Evolutionary conservation across 2,329 filamentous ascomycete genomes (phyloP).

Genomic region (Aspergillus unguis): DNA sequence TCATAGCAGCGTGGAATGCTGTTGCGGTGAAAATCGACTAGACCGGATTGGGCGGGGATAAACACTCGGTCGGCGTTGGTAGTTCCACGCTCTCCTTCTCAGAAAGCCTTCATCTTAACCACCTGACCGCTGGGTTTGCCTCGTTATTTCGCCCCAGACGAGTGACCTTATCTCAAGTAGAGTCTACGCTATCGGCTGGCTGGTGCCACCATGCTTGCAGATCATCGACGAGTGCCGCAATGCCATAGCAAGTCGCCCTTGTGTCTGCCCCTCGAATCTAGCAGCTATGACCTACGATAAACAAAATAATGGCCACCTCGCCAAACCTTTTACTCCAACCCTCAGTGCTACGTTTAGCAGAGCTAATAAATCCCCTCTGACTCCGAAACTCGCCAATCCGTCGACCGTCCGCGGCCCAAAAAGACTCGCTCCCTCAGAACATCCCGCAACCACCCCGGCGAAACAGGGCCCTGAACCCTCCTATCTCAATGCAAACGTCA

Average conservation of each 20-base stretch:
- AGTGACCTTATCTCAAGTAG: constrained; percentile 12
- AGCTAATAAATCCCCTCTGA: constrained; percentile 53
- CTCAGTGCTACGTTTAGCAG: constrained; percentile 62
- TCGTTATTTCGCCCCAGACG: not conserved
- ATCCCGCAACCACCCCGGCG: constrained; percentile 33
- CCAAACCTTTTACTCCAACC: constrained; percentile 64
- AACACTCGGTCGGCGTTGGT: constrained; percentile 7
- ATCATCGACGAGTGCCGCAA: constrained; percentile 33
- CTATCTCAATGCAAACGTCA: constrained; percentile 66
- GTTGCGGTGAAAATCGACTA: constrained; percentile 20
- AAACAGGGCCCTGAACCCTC: constrained; percentile 51
- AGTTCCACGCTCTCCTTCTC: constrained; percentile 11
- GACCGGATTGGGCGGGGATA: constrained; percentile 26
- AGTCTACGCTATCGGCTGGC: constrained; percentile 19
- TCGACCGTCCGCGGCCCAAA: constrained; percentile 28
- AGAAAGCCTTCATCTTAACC: constrained; percentile 5
- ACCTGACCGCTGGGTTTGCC: constrained; percentile 2
- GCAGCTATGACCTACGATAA: constrained; percentile 52
- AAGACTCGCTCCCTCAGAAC: constrained; percentile 33
- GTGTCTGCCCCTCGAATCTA: constrained; percentile 28
- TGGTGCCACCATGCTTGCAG: constrained; percentile 37
- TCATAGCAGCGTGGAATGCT: not conserved
- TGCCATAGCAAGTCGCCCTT: constrained; percentile 46
- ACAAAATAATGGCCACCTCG: constrained; percentile 50
- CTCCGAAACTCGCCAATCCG: constrained; percentile 56